Evolutionary conservation across 2,329 filamentous ascomycete species (phyloP).

Genomic region (Thielaviopsis populi): DNA sequence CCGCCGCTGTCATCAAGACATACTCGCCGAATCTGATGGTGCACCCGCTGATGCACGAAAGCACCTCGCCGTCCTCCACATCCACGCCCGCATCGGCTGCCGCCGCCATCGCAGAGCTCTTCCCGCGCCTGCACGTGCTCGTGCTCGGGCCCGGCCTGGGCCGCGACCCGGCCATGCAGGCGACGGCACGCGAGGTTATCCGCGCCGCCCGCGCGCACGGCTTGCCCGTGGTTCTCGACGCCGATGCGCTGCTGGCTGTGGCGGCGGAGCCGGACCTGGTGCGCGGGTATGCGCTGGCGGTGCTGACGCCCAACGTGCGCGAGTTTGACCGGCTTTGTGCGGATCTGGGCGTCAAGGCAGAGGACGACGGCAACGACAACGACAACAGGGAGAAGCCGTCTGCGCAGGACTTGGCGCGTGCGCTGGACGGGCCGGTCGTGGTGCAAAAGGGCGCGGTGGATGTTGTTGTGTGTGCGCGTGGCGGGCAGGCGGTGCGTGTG

Average conservation of each 20-base stretch:
- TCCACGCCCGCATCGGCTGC: constrained; percentile 31
- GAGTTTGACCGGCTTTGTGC: constrained; percentile 78
- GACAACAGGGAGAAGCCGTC: constrained; percentile 18
- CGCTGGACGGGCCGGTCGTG: constrained; percentile 75
- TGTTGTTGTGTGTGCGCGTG: constrained; percentile 42
- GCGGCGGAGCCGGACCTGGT: constrained; percentile 63
- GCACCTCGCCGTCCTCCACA: constrained; percentile 24
- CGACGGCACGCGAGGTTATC: constrained; percentile 66
- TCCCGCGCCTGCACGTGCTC: constrained; percentile 76
- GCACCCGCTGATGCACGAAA: constrained; percentile 83
- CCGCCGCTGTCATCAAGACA: constrained; percentile 81
- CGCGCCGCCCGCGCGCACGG: constrained; percentile 54
- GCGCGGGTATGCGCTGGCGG: constrained; percentile 64
- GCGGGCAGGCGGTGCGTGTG: constrained; percentile 27
- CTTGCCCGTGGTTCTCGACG: constrained; percentile 79
- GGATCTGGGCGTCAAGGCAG: constrained; percentile 41
- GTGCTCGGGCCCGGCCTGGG: constrained; percentile 88
- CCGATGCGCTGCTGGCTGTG: constrained; percentile 71
- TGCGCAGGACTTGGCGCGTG: constrained; percentile 53
- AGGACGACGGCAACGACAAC: constrained; percentile 26
- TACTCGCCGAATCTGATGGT: constrained; percentile 99
- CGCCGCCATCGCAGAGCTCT: constrained; percentile 56
- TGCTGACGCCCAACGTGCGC: constrained; percentile 88
- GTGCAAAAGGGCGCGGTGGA: constrained; percentile 79
- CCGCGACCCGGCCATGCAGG: constrained; percentile 78